Evolutionary conservation across 495 filamentous ascomycete species (phyloP).

Genomic region (Penicillium silybi): DNA sequence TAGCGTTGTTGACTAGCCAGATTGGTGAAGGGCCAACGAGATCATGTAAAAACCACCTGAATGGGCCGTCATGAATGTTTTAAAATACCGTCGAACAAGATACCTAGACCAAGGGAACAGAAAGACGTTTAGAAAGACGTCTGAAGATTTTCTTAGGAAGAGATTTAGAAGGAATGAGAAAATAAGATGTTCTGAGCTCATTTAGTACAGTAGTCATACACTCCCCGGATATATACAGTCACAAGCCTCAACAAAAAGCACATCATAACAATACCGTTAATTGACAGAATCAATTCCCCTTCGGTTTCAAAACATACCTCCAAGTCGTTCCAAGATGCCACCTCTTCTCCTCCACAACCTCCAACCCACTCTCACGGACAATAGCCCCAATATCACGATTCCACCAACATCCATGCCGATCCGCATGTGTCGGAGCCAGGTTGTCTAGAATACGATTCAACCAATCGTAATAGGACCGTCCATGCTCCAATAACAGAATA

Average conservation of each 20-base stretch:
- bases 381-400: conserved; percentile 85
- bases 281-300: background rate
- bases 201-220: background rate
- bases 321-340: conserved; percentile 78
- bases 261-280: background rate
- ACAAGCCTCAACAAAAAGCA: background rate
- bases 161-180: too few species aligned
- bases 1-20: too few species aligned
- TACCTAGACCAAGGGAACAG: too few species aligned
- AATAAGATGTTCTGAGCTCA: too few species aligned
- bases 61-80: too few species aligned
- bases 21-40: too few species aligned
- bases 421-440: conserved; percentile 71
- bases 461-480: conserved; percentile 70
- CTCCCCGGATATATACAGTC: background rate
- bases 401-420: conserved; percentile 92
- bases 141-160: too few species aligned
- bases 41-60: too few species aligned
- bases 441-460: conserved; percentile 77
- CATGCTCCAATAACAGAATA: conserved; percentile 90
- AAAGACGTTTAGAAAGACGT: too few species aligned
- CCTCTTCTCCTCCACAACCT: conserved; percentile 65
- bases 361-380: conserved; percentile 75
- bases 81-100: too few species aligned
- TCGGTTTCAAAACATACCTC: conserved; percentile 57